Evolutionary conservation across 139 green algal genomes (phyloP).

Genomic region (Coelastrella sp.): DNA sequence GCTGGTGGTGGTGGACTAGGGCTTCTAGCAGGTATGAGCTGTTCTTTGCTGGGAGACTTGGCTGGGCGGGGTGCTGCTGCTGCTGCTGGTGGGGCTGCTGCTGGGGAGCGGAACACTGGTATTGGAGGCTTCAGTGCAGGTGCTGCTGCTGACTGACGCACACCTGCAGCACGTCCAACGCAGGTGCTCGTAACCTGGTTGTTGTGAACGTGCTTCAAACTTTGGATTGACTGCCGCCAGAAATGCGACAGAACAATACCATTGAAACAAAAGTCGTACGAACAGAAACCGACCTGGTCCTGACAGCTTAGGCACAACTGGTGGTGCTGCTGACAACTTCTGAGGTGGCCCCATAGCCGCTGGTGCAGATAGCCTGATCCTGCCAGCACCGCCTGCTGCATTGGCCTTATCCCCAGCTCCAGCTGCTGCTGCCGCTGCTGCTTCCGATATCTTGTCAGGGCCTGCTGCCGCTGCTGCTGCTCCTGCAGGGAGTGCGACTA

Average conservation of each 20-base stretch:
- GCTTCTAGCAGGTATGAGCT: slow-evolving; percentile 4
- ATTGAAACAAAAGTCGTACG: too few relatives aligned
- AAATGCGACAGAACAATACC: too few relatives aligned
- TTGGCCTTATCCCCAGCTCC: not conserved
- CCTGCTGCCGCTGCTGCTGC: slow-evolving; percentile 12
- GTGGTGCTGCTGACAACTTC: slow-evolving; percentile 10
- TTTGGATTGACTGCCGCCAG: too few relatives aligned
- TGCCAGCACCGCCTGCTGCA: not conserved
- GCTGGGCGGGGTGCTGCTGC: not conserved
- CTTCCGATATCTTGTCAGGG: not conserved
- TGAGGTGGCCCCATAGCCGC: not conserved
- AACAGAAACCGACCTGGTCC: too few relatives aligned
- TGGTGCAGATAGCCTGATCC: slow-evolving; percentile 3
- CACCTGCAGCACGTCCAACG: not conserved
- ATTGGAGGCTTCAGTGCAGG: not conserved
- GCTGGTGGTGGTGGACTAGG: not conserved
- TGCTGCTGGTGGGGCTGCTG: not conserved
- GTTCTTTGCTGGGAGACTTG: slow-evolving; percentile 3
- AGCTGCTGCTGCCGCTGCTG: not conserved
- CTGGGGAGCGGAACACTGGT: not conserved
- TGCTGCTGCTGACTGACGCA: not conserved
- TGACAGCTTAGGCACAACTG: slow-evolving; percentile 6
- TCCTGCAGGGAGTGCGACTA: slow-evolving; percentile 52
- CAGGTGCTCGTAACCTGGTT: not conserved
- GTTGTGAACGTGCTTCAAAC: too few relatives aligned